Conservation (phyloP, 2,329 filamentous ascomycete species). For the Westerdykella ornata region DNA sequence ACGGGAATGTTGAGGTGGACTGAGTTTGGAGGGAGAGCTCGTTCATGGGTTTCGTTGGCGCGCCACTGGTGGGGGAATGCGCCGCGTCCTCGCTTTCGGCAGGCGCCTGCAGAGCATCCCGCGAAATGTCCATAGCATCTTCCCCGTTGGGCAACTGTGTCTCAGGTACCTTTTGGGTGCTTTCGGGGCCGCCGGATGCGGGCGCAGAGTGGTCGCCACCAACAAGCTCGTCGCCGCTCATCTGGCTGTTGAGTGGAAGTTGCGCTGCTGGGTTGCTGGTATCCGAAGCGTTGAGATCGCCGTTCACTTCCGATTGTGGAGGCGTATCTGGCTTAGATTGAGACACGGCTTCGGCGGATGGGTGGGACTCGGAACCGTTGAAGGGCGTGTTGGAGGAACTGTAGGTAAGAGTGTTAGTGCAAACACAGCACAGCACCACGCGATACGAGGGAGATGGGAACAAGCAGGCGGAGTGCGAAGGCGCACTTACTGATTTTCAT, state of each 20-base stretch:
- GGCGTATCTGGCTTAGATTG: background rate
- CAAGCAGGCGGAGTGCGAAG: conserved; percentile 20
- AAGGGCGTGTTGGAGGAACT: conserved; percentile 34
- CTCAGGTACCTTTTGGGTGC: conserved; percentile 28
- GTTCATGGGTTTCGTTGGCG: conserved; percentile 31
- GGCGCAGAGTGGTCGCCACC: conserved; percentile 9
- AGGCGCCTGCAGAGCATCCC: conserved; percentile 12
- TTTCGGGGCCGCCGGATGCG: conserved; percentile 7
- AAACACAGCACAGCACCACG: conserved; percentile 2
- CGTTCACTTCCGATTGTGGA: conserved; percentile 24
- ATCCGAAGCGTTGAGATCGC: conserved; percentile 21
- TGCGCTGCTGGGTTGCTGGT: conserved; percentile 39
- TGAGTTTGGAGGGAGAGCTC: conserved; percentile 27
- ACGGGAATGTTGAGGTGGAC: conserved; percentile 7
- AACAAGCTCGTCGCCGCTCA: conserved; percentile 38
- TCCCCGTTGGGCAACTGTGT: conserved; percentile 17
- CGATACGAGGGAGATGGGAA: conserved; percentile 2
- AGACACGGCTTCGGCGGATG: conserved; percentile 9
- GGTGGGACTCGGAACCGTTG: conserved; percentile 21
- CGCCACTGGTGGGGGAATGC: conserved; percentile 8
- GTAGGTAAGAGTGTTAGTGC: conserved; percentile 11
- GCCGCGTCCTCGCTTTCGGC: conserved; percentile 4
- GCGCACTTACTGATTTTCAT: conserved; percentile 54
- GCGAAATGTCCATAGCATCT: conserved; percentile 26
- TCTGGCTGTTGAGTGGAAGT: conserved; percentile 38